Evolutionary conservation across 306 rosid species (phyloP).

Genomic region (Vicia sativa): DNA sequence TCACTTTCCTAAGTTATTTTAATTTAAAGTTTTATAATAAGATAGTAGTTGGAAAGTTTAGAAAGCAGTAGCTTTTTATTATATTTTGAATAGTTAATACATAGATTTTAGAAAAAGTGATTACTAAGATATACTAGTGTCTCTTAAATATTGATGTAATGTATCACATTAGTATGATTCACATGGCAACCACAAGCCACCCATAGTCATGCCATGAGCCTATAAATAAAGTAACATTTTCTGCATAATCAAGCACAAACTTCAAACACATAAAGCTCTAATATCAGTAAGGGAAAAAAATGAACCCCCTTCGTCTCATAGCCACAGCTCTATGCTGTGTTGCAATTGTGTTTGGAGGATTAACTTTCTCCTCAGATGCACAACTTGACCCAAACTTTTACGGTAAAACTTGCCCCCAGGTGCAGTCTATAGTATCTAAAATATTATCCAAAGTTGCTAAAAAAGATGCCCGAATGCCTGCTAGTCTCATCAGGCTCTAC

Average conservation of each 20-base stretch:
- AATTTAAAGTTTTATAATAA: no score
- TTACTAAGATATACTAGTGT: background rate
- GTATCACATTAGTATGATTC: no score
- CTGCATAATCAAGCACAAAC: background rate
- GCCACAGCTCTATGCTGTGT: slow-evolving; percentile 23
- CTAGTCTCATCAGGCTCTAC: no score
- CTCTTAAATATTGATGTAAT: no score
- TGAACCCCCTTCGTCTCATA: background rate
- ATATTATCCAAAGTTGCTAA: background rate
- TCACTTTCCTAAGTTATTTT: no score
- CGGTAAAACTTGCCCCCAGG: background rate
- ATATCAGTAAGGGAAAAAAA: background rate
- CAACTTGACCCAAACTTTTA: slow-evolving; percentile 28
- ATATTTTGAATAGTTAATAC: background rate
- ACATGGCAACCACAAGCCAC: background rate
- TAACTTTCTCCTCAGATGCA: slow-evolving; percentile 35
- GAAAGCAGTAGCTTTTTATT: background rate
- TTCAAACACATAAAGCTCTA: background rate
- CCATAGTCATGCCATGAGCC: background rate
- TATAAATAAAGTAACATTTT: no score
- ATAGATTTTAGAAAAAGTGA: background rate
- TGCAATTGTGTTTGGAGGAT: slow-evolving; percentile 38
- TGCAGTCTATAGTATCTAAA: background rate
- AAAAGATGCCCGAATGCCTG: background rate
- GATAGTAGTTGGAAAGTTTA: no score